Evolutionary conservation across 1,284 basidiomycete species (phyloP).

Genomic region (Anthracocystis setariae): DNA sequence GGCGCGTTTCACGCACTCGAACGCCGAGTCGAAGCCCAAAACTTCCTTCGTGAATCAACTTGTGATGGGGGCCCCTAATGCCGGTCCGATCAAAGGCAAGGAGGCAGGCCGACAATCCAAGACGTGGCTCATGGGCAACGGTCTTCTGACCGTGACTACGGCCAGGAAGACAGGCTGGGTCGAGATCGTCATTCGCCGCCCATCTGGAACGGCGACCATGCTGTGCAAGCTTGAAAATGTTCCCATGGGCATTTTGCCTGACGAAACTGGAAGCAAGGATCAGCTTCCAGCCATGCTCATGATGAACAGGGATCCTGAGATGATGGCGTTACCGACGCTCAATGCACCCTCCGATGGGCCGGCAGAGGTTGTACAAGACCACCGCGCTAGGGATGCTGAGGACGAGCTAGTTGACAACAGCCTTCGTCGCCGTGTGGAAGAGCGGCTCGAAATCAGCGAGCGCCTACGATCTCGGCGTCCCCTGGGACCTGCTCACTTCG

Average conservation of each 20-base stretch:
- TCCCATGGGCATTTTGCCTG: slow-evolving; percentile 56
- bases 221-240: slow-evolving; percentile 91
- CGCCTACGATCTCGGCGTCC: slow-evolving; percentile 42
- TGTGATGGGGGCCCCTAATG: slow-evolving; percentile 68
- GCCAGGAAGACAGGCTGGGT: slow-evolving; percentile 86
- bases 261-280: slow-evolving; percentile 71
- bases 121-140: slow-evolving; percentile 87
- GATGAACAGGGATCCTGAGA: slow-evolving; percentile 74
- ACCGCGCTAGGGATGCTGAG: not conserved
- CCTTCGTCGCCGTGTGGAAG: slow-evolving; percentile 39
- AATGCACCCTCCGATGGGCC: slow-evolving; percentile 24
- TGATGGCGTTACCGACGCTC: slow-evolving; percentile 38
- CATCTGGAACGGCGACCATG: slow-evolving; percentile 86
- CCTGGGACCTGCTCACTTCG: slow-evolving; percentile 50
- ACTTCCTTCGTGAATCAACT: slow-evolving; percentile 80
- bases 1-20: slow-evolving; percentile 91
- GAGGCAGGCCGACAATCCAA: slow-evolving; percentile 69
- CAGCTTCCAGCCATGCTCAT: slow-evolving; percentile 79
- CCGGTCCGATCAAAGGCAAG: slow-evolving; percentile 61
- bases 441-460: slow-evolving; percentile 45
- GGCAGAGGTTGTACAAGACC: not conserved
- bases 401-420: slow-evolving; percentile 7
- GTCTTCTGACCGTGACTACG: slow-evolving; percentile 83
- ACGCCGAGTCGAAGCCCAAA: slow-evolving; percentile 88
- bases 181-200: slow-evolving; percentile 83